Evolutionary conservation across 495 filamentous ascomycete genomes (phyloP).

Genomic region (Annulohypoxylon bovei): DNA sequence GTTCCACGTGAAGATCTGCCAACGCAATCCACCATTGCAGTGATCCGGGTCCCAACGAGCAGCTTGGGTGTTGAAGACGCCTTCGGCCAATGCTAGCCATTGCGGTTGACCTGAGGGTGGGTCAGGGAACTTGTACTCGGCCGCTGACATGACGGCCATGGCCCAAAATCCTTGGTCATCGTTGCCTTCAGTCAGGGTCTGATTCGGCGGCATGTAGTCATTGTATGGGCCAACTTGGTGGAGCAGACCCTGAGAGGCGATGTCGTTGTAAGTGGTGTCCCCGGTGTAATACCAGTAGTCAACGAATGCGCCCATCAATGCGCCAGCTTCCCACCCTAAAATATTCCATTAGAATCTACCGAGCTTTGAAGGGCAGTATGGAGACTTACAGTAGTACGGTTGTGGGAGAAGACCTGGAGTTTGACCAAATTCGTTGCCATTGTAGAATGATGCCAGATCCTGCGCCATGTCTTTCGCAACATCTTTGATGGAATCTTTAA

Average conservation of each 20-base stretch:
- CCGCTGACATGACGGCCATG: constrained; percentile 73
- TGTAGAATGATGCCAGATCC: constrained; percentile 76
- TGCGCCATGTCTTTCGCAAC: constrained; percentile 67
- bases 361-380: neutral
- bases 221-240: constrained; percentile 67
- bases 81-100: constrained; percentile 85
- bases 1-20: constrained; percentile 84
- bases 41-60: constrained; percentile 67
- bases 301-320: constrained; percentile 74
- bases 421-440: constrained; percentile 69
- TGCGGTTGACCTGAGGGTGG: constrained; percentile 67
- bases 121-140: constrained; percentile 70
- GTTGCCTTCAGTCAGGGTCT: constrained; percentile 70
- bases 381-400: constrained; percentile 54
- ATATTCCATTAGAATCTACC: constrained; percentile 54
- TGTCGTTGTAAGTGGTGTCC: constrained; percentile 68
- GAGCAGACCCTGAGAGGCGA: constrained; percentile 63
- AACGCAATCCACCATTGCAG: constrained; percentile 81
- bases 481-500: constrained; percentile 71
- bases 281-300: constrained; percentile 76
- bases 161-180: constrained; percentile 78
- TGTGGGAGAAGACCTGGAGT: constrained; percentile 56
- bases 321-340: constrained; percentile 84
- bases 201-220: constrained; percentile 71
- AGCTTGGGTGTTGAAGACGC: constrained; percentile 79